A percentile compares a stretch with the other conserved stretches of the same genome.
These are phyloP conservation scores for Xylaria intraflava DNA, from an alignment of 495 filamentous ascomycete genomes.

Conservation along the genomic window DNA sequence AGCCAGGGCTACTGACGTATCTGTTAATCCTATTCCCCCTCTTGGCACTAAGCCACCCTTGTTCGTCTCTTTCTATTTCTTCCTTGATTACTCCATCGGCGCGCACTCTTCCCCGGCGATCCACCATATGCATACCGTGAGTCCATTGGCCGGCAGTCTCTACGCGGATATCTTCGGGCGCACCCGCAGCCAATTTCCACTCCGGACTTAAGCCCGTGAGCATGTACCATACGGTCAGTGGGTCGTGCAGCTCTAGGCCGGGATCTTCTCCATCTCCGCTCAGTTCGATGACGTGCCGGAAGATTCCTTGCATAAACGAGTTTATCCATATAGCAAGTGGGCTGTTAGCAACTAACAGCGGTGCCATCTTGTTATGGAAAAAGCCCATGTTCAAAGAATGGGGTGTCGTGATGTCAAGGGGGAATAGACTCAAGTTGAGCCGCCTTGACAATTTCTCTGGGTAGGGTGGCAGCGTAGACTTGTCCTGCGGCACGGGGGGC, in stretches of 20 bases:
- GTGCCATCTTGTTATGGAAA: conserved; percentile 48
- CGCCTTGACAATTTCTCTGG: conserved; percentile 55
- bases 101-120: conserved; percentile 58
- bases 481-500: conserved; percentile 49
- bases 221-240: conserved; percentile 82
- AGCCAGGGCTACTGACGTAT: conserved; percentile 55
- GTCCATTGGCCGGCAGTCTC: conserved; percentile 94
- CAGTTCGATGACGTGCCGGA: conserved; percentile 63
- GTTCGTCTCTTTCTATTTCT: conserved; percentile 55
- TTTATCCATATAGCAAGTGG: conserved; percentile 79
- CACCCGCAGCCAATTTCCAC: conserved; percentile 40
- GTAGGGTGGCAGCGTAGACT: conserved; percentile 52
- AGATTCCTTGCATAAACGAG: conserved; percentile 71
- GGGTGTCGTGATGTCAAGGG: conserved; percentile 78
- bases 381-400: conserved; percentile 59
- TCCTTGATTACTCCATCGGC: conserved; percentile 47
- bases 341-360: conserved; percentile 48
- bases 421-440: conserved; percentile 74
- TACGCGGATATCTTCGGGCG: conserved; percentile 68
- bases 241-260: conserved; percentile 76
- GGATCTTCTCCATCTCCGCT: conserved; percentile 47
- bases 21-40: conserved; percentile 73
- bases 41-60: conserved; percentile 61
- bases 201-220: conserved; percentile 48
- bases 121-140: conserved; percentile 79